Evolutionary conservation across 148 eudicot species (phyloP), one percentile per base, ranked within the genome.

Genomic region (Camellia japonica): DNA sequence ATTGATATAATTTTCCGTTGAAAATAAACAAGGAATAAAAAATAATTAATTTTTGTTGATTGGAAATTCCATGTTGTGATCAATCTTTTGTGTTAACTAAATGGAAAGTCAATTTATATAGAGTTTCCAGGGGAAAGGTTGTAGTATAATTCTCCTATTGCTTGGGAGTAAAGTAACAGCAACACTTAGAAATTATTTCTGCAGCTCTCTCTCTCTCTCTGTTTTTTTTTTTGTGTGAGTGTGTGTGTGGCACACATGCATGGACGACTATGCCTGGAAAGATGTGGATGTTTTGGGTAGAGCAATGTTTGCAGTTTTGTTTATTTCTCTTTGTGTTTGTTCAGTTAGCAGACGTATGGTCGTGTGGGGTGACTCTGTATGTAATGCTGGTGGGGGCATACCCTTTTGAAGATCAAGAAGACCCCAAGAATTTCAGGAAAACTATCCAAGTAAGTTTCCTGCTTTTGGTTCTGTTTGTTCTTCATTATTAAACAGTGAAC

Each of bases 331-430:
- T 63, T 44, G 56, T 74, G 7, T 71, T 23, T 64, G 58, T 75
- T 78, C 90, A 91, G 93, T 69, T 90, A 79, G 94, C 93, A 38
- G 94, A 93, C 87, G 97, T 93, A 30, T 93, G 92, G 95, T 93
- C 95, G 3, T 93, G 97, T 82, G 95, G 95, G 52, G 93, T 90
- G 77, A 93, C 95, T 12, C 88, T 91, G 56, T 93, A 93, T 87
- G 97, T 93, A 47, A 91, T 91, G 95, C 85, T 91, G 73, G 95
- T 93, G 59, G 95, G 97, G 76, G 92, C 95, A 62, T 93, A 91
- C 78, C 95, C 97, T 76, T 93, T 91, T 74, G 97, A 92, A 88
- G 97, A 92, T 83, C 97, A 86, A 80, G 90, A 89, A 80, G 97
- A 92, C 75, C 97, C 97, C 23, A 92, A 85, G 66, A 89, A 92